Evolutionary conservation across 2,329 filamentous ascomycete genomes (phyloP), one percentile per base, ranked within the genome.

Genomic region (Phialophora macrospora): DNA sequence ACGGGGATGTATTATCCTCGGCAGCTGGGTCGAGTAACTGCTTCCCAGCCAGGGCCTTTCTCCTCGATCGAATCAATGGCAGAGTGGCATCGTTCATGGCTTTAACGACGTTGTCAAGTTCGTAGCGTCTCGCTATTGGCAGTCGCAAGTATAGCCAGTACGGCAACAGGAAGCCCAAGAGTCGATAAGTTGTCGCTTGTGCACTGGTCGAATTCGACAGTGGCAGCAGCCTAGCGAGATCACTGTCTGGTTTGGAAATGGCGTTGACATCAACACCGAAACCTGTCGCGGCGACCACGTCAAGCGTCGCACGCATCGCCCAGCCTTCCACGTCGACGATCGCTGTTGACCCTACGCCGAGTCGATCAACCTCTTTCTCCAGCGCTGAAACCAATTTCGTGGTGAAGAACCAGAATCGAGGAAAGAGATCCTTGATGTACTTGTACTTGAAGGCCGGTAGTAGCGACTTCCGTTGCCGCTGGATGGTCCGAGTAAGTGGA

Each of bases 391-490:
- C 30, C 20, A 66, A 20, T 34, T 60, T 22, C 9, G 9, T 49
- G 1, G 63, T 55, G n/a, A 59, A 46, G 14, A 78, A 73, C 92
- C 92, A 97, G 77, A 97, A 96, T 4, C 89, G 79, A 0, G 91
- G 89, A 72, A 95, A 95, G 14, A 97, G 80, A 65, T 93, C 85
- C 75, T 95, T 96, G 75, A 96, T 82, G 72, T 95, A 90, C 24
- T 92, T 86, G 74, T 92, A 96, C 17, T 87, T 84, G 76, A 97
- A 97, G 1, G 92, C 91, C 0, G 92, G 92, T 79, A 88, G 86
- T n/a, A 96, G 84, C 64, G 89, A 87, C 75, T 90, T 93, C 55
- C 93, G 85, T 79, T 93, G 90, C 22, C 69, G 71, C 80, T 66
- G 49, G 14, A 14, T 11, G 41, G n/a, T 17, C 8, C 17, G 20